Percentiles rank a stretch among this genome's conserved stretches.
These are phyloP conservation scores for Neofusicoccum cordaticola DNA, from an alignment of 2,329 filamentous ascomycete genomes.

Conservation along the genomic window DNA sequence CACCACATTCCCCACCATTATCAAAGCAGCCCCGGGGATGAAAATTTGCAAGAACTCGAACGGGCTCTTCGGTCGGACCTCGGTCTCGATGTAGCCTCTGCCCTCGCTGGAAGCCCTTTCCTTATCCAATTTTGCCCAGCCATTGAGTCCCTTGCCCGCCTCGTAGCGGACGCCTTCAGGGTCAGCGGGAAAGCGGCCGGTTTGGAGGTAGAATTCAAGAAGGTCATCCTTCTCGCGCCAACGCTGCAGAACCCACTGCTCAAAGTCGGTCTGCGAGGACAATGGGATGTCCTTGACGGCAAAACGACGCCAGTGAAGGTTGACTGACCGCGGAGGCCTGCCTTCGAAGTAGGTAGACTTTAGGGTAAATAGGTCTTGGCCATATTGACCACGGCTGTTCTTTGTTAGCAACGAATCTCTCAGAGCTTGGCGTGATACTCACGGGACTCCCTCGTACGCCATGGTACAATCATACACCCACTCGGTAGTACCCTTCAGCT, in stretches of 20 bases:
- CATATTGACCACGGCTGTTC: slow-evolving; percentile 57
- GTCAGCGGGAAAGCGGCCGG: slow-evolving; percentile 78
- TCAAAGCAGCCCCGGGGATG: slow-evolving; percentile 19
- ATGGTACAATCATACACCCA: slow-evolving; percentile 93
- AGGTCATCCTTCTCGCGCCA: slow-evolving; percentile 92
- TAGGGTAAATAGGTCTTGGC: slow-evolving; percentile 83
- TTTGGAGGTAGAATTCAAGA: slow-evolving; percentile 70
- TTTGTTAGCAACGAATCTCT: slow-evolving; percentile 14
- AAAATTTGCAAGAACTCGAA: slow-evolving; percentile 47
- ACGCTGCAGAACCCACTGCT: slow-evolving; percentile 74
- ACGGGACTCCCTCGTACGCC: slow-evolving; percentile 91
- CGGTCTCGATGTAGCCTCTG: slow-evolving; percentile 45
- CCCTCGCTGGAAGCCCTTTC: background rate
- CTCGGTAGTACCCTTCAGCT: slow-evolving; percentile 70
- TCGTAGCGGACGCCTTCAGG: slow-evolving; percentile 20
- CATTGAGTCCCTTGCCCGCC: background rate
- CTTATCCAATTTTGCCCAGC: slow-evolving; percentile 6
- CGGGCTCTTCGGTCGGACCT: slow-evolving; percentile 39
- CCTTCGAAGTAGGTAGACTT: slow-evolving; percentile 85
- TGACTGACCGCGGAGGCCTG: slow-evolving; percentile 86
- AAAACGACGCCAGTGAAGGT: slow-evolving; percentile 94
- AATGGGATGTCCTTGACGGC: slow-evolving; percentile 75
- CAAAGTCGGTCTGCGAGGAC: slow-evolving; percentile 68
- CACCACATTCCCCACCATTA: slow-evolving; percentile 12
- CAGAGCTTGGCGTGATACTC: slow-evolving; percentile 47